Conservation (phyloP, 345 rosid genomes). For the Citrus mangshanensis region DNA sequence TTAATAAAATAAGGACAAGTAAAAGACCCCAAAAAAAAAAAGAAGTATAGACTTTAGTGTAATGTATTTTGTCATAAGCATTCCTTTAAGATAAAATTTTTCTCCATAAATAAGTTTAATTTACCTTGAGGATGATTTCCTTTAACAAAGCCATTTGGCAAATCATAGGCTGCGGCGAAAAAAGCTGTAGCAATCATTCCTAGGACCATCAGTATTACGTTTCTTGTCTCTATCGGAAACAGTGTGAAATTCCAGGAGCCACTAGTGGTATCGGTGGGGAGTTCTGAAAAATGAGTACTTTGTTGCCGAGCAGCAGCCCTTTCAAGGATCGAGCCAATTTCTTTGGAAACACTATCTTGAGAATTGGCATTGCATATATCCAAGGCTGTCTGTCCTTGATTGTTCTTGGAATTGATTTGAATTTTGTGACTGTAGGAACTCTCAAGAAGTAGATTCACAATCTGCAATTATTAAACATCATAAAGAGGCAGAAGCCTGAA, state of each 20-base stretch:
- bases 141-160: neutral
- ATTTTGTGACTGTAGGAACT: too few species aligned
- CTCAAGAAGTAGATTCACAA: too few species aligned
- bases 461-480: too few species aligned
- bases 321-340: neutral
- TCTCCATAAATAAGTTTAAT: neutral
- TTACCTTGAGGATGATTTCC: neutral
- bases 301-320: neutral
- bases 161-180: neutral
- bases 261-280: neutral
- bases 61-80: too few species aligned
- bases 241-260: neutral
- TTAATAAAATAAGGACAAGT: neutral
- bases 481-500: too few species aligned
- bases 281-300: neutral
- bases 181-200: neutral
- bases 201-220: conserved; percentile 9
- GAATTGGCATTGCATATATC: too few species aligned
- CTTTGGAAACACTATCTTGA: too few species aligned
- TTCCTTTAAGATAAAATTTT: neutral
- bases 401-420: too few species aligned
- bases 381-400: too few species aligned
- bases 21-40: too few species aligned
- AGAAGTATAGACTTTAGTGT: too few species aligned
- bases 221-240: conserved; percentile 4